phyloP scores from a whole-genome alignment of 495 filamentous ascomycete genomes.

The Pseudevernia furfuracea region DNA sequence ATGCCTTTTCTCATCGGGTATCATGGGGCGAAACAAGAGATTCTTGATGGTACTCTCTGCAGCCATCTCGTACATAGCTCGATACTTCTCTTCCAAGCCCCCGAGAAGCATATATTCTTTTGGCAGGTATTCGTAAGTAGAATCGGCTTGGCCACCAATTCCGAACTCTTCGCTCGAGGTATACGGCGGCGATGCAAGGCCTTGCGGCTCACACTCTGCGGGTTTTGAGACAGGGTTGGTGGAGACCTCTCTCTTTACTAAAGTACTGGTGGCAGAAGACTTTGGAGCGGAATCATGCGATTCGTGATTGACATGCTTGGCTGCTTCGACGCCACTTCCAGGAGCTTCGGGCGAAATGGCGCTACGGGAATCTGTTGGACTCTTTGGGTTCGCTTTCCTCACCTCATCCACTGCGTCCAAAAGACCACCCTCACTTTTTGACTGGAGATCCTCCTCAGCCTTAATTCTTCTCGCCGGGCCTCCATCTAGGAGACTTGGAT shows the following conservation, averaged over 20 bases:
- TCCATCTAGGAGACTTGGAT: constrained; percentile 1
- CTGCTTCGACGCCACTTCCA: neutral
- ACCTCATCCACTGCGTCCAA: constrained; percentile 4
- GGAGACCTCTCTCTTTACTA: neutral
- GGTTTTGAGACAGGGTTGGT: constrained; percentile 5
- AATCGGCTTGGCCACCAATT: constrained; percentile 81
- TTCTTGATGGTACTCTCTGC: constrained; percentile 63
- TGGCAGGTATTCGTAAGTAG: constrained; percentile 90
- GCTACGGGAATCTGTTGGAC: neutral
- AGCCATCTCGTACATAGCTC: constrained; percentile 67
- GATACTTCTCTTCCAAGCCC: constrained; percentile 73
- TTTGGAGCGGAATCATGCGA: neutral
- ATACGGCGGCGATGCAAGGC: constrained; percentile 35
- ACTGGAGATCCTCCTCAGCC: constrained; percentile 2
- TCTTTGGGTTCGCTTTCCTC: neutral
- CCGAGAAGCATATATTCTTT: constrained; percentile 74
- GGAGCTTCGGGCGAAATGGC: neutral
- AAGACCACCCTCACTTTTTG: constrained; percentile 5
- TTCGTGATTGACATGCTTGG: neutral
- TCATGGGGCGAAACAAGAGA: constrained; percentile 82
- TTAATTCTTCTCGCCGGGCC: neutral
- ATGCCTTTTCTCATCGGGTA: constrained; percentile 56
- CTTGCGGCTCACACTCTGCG: constrained; percentile 48
- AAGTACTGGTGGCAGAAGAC: neutral
- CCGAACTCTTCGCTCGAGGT: constrained; percentile 22